Evolutionary conservation across 2,329 filamentous ascomycete genomes (phyloP).

Genomic region (Paecilomyces fulvus): DNA sequence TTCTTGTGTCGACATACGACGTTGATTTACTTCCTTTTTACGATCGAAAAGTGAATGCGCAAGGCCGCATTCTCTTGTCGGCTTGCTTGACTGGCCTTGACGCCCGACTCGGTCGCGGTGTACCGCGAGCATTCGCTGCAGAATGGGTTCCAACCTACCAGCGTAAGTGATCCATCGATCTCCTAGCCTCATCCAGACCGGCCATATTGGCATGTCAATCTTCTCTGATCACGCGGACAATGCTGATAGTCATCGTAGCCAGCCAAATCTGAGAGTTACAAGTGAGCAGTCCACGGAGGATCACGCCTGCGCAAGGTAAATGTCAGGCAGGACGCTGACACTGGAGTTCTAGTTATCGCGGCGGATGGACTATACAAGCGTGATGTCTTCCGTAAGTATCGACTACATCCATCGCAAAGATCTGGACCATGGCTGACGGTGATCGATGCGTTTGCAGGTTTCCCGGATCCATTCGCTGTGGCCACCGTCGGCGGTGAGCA

Average conservation of each 20-base stretch:
- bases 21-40: not conserved
- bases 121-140: conserved; percentile 21
- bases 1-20: not conserved
- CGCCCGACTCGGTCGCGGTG: conserved; percentile 16
- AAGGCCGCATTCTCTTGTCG: conserved; percentile 19
- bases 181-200: not conserved
- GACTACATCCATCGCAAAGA: conserved; percentile 1
- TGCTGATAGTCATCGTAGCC: conserved; percentile 41
- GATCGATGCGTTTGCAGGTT: conserved; percentile 50
- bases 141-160: conserved; percentile 54
- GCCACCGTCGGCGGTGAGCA: conserved; percentile 96
- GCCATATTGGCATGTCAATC: not conserved
- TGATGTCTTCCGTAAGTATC: conserved; percentile 88
- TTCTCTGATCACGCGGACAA: not conserved
- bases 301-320: not conserved
- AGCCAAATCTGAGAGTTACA: conserved; percentile 84
- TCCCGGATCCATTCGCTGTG: conserved; percentile 95
- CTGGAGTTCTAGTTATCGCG: conserved; percentile 67
- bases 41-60: conserved; percentile 24
- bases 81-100: conserved; percentile 29
- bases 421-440: not conserved
- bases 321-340: conserved; percentile 12
- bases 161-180: conserved; percentile 43
- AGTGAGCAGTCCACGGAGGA: conserved; percentile 50
- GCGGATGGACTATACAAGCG: conserved; percentile 97